These are phyloP conservation scores for Blastobotrys mokoenaii DNA, from an alignment of 805 yeast species.

Conservation along the genomic window DNA sequence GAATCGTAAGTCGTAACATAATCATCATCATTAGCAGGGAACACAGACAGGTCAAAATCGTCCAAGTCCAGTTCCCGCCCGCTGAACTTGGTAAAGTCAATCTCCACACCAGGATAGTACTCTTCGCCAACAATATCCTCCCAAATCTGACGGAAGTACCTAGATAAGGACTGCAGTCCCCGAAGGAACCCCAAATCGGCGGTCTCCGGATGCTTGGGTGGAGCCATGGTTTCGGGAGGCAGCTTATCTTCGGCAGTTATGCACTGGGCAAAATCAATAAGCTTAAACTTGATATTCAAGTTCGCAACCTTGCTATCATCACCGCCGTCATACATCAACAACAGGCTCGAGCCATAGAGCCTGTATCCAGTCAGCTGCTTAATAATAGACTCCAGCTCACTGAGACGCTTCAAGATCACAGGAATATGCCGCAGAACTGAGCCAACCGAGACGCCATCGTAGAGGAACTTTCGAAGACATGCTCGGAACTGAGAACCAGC, in stretches of 20 bases:
- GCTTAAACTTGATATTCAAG: slow-evolving; percentile 39
- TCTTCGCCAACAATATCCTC: slow-evolving; percentile 12
- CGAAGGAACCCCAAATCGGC: slow-evolving; percentile 81
- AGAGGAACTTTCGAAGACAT: slow-evolving; percentile 65
- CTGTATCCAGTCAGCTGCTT: slow-evolving; percentile 61
- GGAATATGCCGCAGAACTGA: slow-evolving; percentile 66
- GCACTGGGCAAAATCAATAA: slow-evolving; percentile 95
- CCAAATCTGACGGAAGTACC: slow-evolving; percentile 39
- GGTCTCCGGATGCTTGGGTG: slow-evolving; percentile 55
- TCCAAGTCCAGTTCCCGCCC: slow-evolving; percentile 10
- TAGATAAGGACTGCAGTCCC: slow-evolving; percentile 68
- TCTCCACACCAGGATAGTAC: slow-evolving; percentile 3
- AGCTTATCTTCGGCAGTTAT: slow-evolving; percentile 51
- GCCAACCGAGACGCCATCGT: slow-evolving; percentile 55
- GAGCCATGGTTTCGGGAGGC: slow-evolving; percentile 42
- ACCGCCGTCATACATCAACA: slow-evolving; percentile 80
- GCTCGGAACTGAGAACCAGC: slow-evolving; percentile 72
- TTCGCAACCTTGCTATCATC: slow-evolving; percentile 32
- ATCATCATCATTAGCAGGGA: background rate
- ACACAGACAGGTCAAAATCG: slow-evolving; percentile 11
- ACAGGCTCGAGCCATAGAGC: slow-evolving; percentile 81
- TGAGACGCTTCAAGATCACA: slow-evolving; percentile 48
- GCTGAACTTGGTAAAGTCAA: background rate
- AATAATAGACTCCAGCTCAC: slow-evolving; percentile 50
- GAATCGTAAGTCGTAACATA: background rate